These are phyloP conservation scores for Astraeus odoratus DNA, from an alignment of 768 basidiomycete genomes.

Conservation along the genomic window DNA sequence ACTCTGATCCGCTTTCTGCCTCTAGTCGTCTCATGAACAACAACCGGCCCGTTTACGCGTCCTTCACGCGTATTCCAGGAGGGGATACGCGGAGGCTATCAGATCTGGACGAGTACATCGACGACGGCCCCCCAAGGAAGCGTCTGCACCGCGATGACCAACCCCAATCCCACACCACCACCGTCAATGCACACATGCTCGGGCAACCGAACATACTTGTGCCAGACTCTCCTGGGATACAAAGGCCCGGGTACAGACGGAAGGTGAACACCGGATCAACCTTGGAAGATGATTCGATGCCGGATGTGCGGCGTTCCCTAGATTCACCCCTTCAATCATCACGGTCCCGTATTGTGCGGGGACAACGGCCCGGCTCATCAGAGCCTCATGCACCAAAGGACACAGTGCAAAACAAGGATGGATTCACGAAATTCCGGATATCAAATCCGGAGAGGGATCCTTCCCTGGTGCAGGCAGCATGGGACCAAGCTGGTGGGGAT, in stretches of 20 bases:
- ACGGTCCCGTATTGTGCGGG: slow-evolving; percentile 47
- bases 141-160: slow-evolving; percentile 50
- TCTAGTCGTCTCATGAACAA: slow-evolving; percentile 52
- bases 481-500: slow-evolving; percentile 56
- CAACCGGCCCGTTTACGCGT: slow-evolving; percentile 41
- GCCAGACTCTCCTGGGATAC: slow-evolving; percentile 56
- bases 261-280: slow-evolving; percentile 36
- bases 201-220: slow-evolving; percentile 10
- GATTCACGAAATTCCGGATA: slow-evolving; percentile 54
- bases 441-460: slow-evolving; percentile 44
- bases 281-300: slow-evolving; percentile 66
- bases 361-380: slow-evolving; percentile 29
- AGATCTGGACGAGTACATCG: slow-evolving; percentile 32
- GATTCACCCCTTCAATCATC: slow-evolving; percentile 35
- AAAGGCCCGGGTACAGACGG: slow-evolving; percentile 46
- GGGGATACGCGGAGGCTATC: slow-evolving; percentile 32
- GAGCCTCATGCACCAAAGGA: slow-evolving; percentile 26
- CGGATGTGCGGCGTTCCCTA: slow-evolving; percentile 37
- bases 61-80: slow-evolving; percentile 38
- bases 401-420: slow-evolving; percentile 12
- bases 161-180: slow-evolving; percentile 13
- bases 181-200: slow-evolving; percentile 11
- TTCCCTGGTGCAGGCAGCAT: slow-evolving; percentile 52
- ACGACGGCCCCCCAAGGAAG: slow-evolving; percentile 68
- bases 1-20: slow-evolving; percentile 49